Conservation (phyloP, 768 basidiomycete genomes). For the Hericium coralloides region DNA sequence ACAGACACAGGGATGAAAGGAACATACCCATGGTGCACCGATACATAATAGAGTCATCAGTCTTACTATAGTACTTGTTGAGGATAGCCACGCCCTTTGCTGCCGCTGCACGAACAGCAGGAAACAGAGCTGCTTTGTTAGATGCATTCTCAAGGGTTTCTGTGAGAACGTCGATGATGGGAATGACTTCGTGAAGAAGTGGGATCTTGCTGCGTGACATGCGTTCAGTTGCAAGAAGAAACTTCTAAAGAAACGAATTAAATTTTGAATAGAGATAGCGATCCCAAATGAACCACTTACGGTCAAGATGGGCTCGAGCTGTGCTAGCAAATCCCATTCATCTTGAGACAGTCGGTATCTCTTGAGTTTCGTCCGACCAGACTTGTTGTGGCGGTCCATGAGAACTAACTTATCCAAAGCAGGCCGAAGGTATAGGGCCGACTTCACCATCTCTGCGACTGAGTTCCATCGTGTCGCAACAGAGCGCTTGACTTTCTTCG, state of each 20-base stretch:
- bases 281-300: conserved; percentile 6
- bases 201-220: not conserved
- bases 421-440: conserved; percentile 9
- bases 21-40: too few species aligned
- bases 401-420: conserved; percentile 12
- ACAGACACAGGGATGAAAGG: too few species aligned
- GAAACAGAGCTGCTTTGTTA: too few species aligned
- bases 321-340: conserved; percentile 16
- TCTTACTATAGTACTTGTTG: too few species aligned
- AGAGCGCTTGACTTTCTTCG: conserved; percentile 8
- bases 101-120: too few species aligned
- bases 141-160: too few species aligned
- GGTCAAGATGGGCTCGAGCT: conserved; percentile 13
- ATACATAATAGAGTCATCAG: too few species aligned
- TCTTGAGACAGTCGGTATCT: conserved; percentile 9
- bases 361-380: conserved; percentile 2
- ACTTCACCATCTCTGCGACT: conserved; percentile 12
- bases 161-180: too few species aligned
- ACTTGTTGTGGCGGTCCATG: conserved; percentile 11
- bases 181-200: too few species aligned
- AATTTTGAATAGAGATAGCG: not conserved
- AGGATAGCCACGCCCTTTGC: too few species aligned
- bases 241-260: not conserved
- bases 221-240: not conserved
- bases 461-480: conserved; percentile 20